Base-by-base conservation (phyloP, 2,329 filamentous ascomycete genomes). In the Sporothrix dimorphospora region DNA sequence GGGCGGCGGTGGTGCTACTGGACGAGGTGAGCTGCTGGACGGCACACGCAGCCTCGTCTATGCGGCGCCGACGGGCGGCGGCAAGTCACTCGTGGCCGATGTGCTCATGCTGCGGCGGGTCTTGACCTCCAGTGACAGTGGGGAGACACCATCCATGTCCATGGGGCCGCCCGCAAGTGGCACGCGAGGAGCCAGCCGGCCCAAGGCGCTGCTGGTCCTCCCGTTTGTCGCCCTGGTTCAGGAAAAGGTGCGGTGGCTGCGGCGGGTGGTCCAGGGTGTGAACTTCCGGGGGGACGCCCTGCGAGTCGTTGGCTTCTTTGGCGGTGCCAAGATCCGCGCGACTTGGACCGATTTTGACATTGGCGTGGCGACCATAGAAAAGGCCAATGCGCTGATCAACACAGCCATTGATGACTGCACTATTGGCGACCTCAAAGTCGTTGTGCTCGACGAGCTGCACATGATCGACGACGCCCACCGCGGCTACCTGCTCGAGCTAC, bases 151-250 rank as follows among this genome's bases (percentile, higher is more conserved):
- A 38, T 45, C 38, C 21, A 45, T 65, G 38, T 65, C 38, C 2
- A 45, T 16, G 21, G 38, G 38, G 4, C 38, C 59, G 14, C 38
- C 38, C 1, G 38, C 21, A 14, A 24, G n/a, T 19, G 38, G 59
- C 1, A n/a, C 11, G 3, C 16, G 34, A 11, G 11, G 38, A 4
- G 21, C 38, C 38, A 45, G 7, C 9, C 73, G 71, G 1, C 73
- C 88, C 72, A 94, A 94, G 75, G 91, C 90, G 2, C 85, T 94
- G 14, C 81, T 94, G 21, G 89, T 94, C 24, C 83, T 94, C 21
- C 92, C 92, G 0, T 94, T 93, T 80, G 91, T 94, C 75, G 91
- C 92, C 21, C 85, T 94, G 3, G 92, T 94, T 0, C 91, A 94
- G 78, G 92, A 94, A 79, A 94, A 94, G 79, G 86, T 93, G 42